These are phyloP conservation scores for Xerocomus potaroensis DNA, from an alignment of 768 basidiomycete species.

Conservation along the genomic window DNA sequence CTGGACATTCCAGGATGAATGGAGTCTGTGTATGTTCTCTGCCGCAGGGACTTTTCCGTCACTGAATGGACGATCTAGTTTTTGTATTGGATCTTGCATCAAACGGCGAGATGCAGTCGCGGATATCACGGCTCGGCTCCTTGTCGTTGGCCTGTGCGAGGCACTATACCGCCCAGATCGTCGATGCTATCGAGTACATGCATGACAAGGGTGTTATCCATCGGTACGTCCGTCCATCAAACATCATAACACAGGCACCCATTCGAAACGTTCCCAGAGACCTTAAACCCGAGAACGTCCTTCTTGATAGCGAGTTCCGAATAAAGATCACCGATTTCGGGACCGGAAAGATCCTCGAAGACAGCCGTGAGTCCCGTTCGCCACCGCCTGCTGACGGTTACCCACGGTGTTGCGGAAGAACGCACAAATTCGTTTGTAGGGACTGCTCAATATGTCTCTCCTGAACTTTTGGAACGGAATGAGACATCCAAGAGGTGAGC, in stretches of 20 bases:
- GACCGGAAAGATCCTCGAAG: conserved; percentile 73
- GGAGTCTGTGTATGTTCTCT: conserved; percentile 67
- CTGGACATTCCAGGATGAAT: conserved; percentile 83
- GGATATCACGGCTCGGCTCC: conserved; percentile 78
- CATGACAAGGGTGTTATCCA: conserved; percentile 89
- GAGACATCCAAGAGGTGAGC: conserved; percentile 74
- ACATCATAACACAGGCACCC: conserved; percentile 9
- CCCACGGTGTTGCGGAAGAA: conserved; percentile 35
- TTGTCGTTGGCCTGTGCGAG: conserved; percentile 70
- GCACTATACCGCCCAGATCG: conserved; percentile 86
- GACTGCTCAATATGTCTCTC: conserved; percentile 85
- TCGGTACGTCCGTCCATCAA: conserved; percentile 40
- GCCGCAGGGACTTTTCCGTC: background rate
- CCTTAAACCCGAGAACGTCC: conserved; percentile 82
- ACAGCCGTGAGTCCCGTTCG: conserved; percentile 40
- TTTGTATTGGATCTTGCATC: conserved; percentile 74
- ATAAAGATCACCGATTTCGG: conserved; percentile 98
- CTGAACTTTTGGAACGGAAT: conserved; percentile 72
- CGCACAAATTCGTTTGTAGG: conserved; percentile 78
- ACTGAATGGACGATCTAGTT: conserved; percentile 40
- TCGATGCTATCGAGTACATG: conserved; percentile 88
- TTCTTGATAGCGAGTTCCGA: conserved; percentile 82
- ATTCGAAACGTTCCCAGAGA: conserved; percentile 41
- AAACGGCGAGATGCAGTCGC: conserved; percentile 74
- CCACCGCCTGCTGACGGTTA: background rate